Evolutionary conservation across 2,329 filamentous ascomycete genomes (phyloP).

Genomic region (Exserohilum turcica): DNA sequence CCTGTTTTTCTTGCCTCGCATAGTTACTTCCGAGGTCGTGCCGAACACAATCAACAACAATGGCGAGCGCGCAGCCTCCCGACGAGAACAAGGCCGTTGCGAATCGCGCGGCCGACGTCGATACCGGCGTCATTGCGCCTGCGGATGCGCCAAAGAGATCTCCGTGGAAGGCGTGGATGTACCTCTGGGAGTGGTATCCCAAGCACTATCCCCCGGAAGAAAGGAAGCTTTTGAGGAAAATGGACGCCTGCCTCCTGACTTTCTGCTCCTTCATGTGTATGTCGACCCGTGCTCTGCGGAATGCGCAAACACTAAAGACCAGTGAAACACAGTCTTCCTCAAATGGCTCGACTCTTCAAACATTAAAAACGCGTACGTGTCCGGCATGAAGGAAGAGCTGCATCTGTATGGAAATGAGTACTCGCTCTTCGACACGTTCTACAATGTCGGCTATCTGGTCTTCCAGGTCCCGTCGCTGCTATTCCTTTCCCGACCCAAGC

Average conservation of each 20-base stretch:
- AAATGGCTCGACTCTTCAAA: conserved; percentile 48
- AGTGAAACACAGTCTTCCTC: conserved; percentile 38
- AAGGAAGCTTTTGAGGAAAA: conserved; percentile 41
- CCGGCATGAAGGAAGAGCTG: conserved; percentile 42
- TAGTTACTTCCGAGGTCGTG: conserved; percentile 3
- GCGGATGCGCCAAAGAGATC: conserved; percentile 43
- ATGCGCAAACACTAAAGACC: conserved; percentile 2
- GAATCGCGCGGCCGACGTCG: conserved; percentile 27
- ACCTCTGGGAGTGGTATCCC: conserved; percentile 48
- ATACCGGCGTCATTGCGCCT: conserved; percentile 40
- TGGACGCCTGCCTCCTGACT: conserved; percentile 45
- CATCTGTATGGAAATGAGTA: conserved; percentile 64
- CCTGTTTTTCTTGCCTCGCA: conserved; percentile 6
- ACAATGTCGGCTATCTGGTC: conserved; percentile 49
- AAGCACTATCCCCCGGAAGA: conserved; percentile 44
- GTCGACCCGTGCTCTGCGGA: conserved; percentile 1
- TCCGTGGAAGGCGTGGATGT: conserved; percentile 48
- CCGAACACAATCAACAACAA: neutral
- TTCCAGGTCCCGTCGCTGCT: conserved; percentile 49
- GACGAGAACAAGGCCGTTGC: conserved; percentile 28
- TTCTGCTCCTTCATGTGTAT: conserved; percentile 49
- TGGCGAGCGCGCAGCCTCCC: conserved; percentile 28
- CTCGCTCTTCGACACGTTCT: conserved; percentile 53
- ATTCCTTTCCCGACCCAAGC: conserved; percentile 45
- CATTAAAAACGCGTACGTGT: conserved; percentile 54